phyloP scores from a whole-genome alignment of 2,329 filamentous ascomycete species.

The Plectosphaerella cucumerina region DNA sequence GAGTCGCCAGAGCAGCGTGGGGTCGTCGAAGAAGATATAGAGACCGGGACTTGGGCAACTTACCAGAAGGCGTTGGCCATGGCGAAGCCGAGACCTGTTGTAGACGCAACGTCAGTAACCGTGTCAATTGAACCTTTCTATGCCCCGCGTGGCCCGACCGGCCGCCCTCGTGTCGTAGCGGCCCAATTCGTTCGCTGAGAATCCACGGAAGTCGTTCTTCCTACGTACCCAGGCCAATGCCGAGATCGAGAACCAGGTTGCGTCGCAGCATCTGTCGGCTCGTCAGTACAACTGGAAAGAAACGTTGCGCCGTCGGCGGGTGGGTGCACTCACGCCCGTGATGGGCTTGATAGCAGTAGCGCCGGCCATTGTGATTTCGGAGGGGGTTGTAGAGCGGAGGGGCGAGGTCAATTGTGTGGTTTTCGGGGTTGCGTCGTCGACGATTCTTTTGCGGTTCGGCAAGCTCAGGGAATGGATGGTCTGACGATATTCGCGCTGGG shows the following conservation, averaged over 20 bases:
- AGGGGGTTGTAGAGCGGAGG: slow-evolving; percentile 6
- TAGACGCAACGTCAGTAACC: neutral
- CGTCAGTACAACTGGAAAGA: neutral
- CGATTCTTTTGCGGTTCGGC: slow-evolving; percentile 2
- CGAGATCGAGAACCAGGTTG: slow-evolving; percentile 52
- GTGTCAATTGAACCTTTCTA: neutral
- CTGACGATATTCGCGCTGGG: slow-evolving; percentile 4
- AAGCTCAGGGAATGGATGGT: slow-evolving; percentile 1
- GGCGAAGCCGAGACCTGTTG: slow-evolving; percentile 45
- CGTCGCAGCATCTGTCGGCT: slow-evolving; percentile 53
- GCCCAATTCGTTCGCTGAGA: too few relatives aligned
- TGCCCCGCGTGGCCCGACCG: neutral
- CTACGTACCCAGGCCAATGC: slow-evolving; percentile 51
- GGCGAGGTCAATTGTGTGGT: neutral
- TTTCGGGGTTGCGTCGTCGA: slow-evolving; percentile 1
- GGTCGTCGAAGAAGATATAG: neutral
- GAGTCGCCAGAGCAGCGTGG: too few relatives aligned
- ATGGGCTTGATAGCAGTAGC: slow-evolving; percentile 42
- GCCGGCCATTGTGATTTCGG: slow-evolving; percentile 40
- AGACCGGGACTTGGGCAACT: slow-evolving; percentile 16
- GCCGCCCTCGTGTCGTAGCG: neutral
- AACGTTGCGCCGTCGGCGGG: neutral
- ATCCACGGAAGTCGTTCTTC: neutral
- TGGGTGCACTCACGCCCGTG: slow-evolving; percentile 50
- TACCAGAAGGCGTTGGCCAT: slow-evolving; percentile 58